Percentiles rank a stretch among this genome's conserved stretches.
phyloP scores from a whole-genome alignment of 2,329 filamentous ascomycete species.

The Fusarium pininemorale region DNA sequence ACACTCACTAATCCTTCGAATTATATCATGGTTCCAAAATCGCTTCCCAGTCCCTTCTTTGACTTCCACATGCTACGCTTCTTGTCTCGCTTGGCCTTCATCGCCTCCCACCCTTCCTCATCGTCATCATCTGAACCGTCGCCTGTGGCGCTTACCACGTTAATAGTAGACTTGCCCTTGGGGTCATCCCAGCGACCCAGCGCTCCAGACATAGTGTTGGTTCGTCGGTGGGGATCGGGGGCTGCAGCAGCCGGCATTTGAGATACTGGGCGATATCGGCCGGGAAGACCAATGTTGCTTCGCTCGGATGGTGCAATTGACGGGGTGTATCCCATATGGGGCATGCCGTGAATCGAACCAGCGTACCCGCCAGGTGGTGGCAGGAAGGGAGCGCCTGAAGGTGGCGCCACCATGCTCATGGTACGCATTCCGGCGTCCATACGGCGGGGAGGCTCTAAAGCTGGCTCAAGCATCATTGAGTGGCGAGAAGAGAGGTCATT shows the following conservation, averaged over 20 bases:
- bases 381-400: constrained; percentile 63
- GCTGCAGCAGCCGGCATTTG: constrained; percentile 57
- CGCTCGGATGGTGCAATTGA: constrained; percentile 96
- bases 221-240: constrained; percentile 45
- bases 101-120: constrained; percentile 74
- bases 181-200: constrained; percentile 45
- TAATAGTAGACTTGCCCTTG: constrained; percentile 49
- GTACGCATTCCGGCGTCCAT: constrained; percentile 67
- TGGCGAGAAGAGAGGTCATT: constrained; percentile 55
- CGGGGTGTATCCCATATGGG: constrained; percentile 75
- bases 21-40: constrained; percentile 59
- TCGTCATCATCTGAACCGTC: constrained; percentile 66
- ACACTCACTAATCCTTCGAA: constrained; percentile 13
- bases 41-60: constrained; percentile 64
- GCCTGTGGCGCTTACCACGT: constrained; percentile 51
- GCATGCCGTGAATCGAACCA: constrained; percentile 47
- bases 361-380: constrained; percentile 52
- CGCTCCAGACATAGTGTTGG: constrained; percentile 48
- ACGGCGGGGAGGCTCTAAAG: constrained; percentile 54
- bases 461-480: constrained; percentile 59
- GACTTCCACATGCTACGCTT: constrained; percentile 72
- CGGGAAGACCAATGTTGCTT: constrained; percentile 90
- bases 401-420: constrained; percentile 86
- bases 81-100: constrained; percentile 75
- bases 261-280: constrained; percentile 90